phyloP scores from a whole-genome alignment of 2,329 filamentous ascomycete species.

The Monosporascus ibericus region DNA sequence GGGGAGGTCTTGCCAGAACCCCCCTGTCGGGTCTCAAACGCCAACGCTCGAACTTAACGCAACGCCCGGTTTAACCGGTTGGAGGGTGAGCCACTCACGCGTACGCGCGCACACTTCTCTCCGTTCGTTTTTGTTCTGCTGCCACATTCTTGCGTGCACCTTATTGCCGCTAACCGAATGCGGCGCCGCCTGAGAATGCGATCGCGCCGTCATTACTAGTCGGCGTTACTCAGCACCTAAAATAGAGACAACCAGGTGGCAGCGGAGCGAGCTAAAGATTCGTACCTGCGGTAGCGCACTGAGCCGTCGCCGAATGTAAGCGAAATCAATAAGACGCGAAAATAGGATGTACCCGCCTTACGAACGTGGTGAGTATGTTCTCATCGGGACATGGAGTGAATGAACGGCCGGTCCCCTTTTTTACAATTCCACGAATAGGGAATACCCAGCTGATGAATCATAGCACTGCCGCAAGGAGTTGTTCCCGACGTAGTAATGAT shows the following conservation, averaged over 20 bases:
- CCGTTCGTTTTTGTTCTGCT: not conserved
- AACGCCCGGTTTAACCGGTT: not conserved
- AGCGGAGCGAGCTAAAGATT: too few species aligned
- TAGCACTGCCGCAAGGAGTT: too few species aligned
- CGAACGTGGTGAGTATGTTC: too few species aligned
- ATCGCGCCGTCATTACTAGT: not conserved
- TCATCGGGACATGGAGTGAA: too few species aligned
- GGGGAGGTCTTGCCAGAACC: not conserved
- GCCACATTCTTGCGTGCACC: not conserved
- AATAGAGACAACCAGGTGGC: not conserved
- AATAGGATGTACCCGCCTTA: not conserved
- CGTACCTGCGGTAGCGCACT: not conserved
- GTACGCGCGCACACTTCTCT: not conserved
- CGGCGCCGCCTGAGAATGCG: not conserved
- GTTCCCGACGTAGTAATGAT: too few species aligned
- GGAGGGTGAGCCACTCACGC: too few species aligned
- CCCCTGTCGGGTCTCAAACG: not conserved
- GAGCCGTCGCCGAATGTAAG: not conserved
- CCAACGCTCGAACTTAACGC: not conserved
- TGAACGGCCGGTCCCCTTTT: too few species aligned
- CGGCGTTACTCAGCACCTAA: not conserved
- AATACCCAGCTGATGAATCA: too few species aligned
- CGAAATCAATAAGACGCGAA: not conserved
- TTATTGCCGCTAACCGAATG: not conserved
- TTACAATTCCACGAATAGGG: too few species aligned